Base-by-base conservation (phyloP, 345 rosid genomes). In the Euphorbia lathyris region DNA sequence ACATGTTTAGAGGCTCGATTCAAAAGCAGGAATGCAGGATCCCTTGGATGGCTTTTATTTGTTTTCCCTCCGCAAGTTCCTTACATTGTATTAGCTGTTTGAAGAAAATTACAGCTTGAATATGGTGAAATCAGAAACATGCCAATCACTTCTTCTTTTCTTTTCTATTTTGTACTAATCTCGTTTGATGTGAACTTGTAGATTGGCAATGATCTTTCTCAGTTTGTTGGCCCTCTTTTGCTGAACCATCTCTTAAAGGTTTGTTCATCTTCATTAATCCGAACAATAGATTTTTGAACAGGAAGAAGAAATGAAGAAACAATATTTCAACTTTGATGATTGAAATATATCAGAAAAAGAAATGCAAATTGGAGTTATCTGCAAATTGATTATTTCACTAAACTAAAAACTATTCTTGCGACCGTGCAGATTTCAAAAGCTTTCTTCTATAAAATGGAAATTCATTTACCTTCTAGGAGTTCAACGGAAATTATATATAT, bases 161-260 rank as follows among this genome's bases (percentile, higher is more conserved):
- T 40, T 23, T 63, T 63, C 58, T 14, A 51, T 66, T 30, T 36
- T 66, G 11, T 36, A 5, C 25, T 48, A 11, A 5, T n/a, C 40
- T 45, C 22, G 4, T 72, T 22, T 23, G 30, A 20, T 12, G 20
- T 63, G 73, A 65, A 72, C 72, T 58, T 85, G 86, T 78, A 94
- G 80, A 58, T 77, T 68, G 80, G 80, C 45, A 16, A 72, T 50
- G 80, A 77, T 69, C 80, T 77, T 58, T 68, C 77, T 48, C 67
- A 77, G 66, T 72, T 77, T 62, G 71, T 64, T 27, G 80, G 80
- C 19, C 80, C 80, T 63, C 48, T 77, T 57, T 17, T 72, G 36
- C 59, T 77, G 45, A 77, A 69, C 63, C 77, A 58, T 58, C 80
- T 77, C 32, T 50, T 77, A 52, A 36, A 77, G 80, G 80, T 77